Conservation (phyloP, 2,329 filamentous ascomycete species). For the Talaromyces verruculosus region DNA sequence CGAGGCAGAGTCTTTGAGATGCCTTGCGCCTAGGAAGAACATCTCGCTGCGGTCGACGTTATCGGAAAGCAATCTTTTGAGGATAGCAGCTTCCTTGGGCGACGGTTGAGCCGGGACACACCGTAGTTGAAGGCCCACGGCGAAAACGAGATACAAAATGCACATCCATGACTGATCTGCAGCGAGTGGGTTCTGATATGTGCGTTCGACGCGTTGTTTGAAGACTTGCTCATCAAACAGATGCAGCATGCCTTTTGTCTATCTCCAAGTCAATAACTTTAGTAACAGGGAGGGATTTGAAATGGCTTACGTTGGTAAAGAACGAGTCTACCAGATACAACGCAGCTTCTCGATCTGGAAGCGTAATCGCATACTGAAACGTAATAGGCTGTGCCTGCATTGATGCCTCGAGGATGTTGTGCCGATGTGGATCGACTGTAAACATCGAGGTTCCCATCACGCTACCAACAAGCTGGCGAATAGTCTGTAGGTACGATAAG, state of each 20-base stretch:
- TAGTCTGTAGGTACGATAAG: conserved; percentile 60
- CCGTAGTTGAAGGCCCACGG: conserved; percentile 59
- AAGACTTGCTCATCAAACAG: conserved; percentile 58
- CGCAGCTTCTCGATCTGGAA: conserved; percentile 58
- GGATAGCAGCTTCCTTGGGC: conserved; percentile 48
- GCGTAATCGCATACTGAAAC: conserved; percentile 51
- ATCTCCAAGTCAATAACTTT: not conserved
- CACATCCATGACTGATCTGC: conserved; percentile 57
- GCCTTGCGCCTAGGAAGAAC: conserved; percentile 62
- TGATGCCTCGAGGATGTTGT: conserved; percentile 58
- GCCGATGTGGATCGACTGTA: conserved; percentile 57
- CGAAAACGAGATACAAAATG: conserved; percentile 61
- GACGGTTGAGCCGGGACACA: conserved; percentile 15
- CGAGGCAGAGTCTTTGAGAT: conserved; percentile 49
- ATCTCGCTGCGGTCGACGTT: conserved; percentile 58
- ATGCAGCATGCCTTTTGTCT: conserved; percentile 63
- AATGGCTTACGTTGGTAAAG: conserved; percentile 57
- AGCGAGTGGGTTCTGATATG: conserved; percentile 56
- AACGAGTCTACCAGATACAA: conserved; percentile 58
- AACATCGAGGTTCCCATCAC: conserved; percentile 57
- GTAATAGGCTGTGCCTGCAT: conserved; percentile 41
- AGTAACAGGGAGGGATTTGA: not conserved
- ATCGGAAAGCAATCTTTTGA: conserved; percentile 53
- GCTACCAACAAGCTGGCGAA: conserved; percentile 61
- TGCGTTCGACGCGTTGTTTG: conserved; percentile 51